phyloP scores from a whole-genome alignment of 2,329 filamentous ascomycete species.

The Aureobasidium sp. region DNA sequence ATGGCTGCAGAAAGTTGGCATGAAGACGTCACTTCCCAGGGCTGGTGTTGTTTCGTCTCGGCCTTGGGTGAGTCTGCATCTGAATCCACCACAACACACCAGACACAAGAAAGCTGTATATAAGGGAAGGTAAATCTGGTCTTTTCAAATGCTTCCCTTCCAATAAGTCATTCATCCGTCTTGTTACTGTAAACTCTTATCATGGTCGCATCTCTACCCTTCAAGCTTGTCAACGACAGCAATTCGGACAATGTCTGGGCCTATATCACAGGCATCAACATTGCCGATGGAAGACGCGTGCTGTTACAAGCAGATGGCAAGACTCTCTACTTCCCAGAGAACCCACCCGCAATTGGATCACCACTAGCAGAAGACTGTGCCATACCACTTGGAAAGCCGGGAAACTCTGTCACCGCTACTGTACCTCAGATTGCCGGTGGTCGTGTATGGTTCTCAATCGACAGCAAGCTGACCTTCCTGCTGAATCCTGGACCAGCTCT shows the following conservation, averaged over 20 bases:
- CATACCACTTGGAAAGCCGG: slow-evolving; percentile 29
- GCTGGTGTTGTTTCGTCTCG: slow-evolving; percentile 4
- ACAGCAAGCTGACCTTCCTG: slow-evolving; percentile 30
- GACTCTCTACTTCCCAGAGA: slow-evolving; percentile 29
- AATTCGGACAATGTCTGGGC: slow-evolving; percentile 28
- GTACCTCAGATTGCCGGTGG: slow-evolving; percentile 34
- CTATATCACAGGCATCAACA: slow-evolving; percentile 33
- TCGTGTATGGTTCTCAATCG: slow-evolving; percentile 32
- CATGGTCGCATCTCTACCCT: slow-evolving; percentile 31
- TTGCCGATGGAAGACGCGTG: slow-evolving; percentile 29
- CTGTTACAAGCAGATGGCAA: slow-evolving; percentile 30
- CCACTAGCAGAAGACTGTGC: slow-evolving; percentile 31
- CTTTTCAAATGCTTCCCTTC: background rate
- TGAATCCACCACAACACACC: background rate
- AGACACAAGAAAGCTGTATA: slow-evolving; percentile 8
- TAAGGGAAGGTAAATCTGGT: background rate
- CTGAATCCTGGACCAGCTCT: slow-evolving; percentile 32
- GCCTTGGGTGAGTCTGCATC: background rate
- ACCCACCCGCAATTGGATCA: slow-evolving; percentile 27
- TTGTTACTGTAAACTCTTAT: background rate
- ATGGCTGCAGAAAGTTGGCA: slow-evolving; percentile 14
- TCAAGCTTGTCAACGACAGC: slow-evolving; percentile 30
- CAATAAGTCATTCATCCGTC: background rate
- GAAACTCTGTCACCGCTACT: slow-evolving; percentile 28
- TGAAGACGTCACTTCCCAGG: slow-evolving; percentile 4